Evolutionary conservation across 139 green algal genomes (phyloP), one percentile per base, ranked within the genome.

Genomic region (Tetradesmus lagerheimii): DNA sequence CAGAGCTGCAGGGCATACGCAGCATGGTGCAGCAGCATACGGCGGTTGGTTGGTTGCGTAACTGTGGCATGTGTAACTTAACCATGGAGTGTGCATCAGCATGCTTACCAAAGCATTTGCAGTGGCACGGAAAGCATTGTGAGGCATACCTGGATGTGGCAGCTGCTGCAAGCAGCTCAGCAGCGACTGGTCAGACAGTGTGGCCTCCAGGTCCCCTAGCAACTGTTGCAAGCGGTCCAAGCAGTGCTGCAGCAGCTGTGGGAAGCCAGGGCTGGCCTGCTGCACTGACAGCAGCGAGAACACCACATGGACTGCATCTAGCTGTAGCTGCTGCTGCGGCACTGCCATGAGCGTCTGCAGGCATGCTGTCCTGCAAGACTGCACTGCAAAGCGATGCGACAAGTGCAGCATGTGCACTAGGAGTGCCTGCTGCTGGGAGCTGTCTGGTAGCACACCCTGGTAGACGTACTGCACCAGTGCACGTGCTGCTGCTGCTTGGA

Each of bases 361-460:
- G 75, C 86, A 90, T 41, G 86, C 86, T 53, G 31, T 6, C 31
- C 15, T 23, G 31, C 45, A 77, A 2, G 57, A 45, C 31, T 25
- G 16, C 74, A 90, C 86, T 1, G 25, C 27, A 34, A 78, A 90
- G 74, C n/a, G n/a, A 50, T 90, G 86, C 6, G 45, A 29, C 2
- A 90, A 20, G 34, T 83, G 71, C 86, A 90, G 75, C 86, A 90
- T 90, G 38, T 90, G 41, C 18, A 90, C 86, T 34, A 90, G 31
- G 25, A 90, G 86, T 1, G 71, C 43, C 29, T 89, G 67, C 41
- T 50, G 35, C 41, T 66, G 43, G 4, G 35, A 39, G 27, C 47
- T n/a, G 8, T 76, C 66, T 16, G 74, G 71, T 47, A 83, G 31
- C 31, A 45, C 38, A 35, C 86, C 86, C n/a, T 71, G 64, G 75